Evolutionary conservation across 2,329 filamentous ascomycete species (phyloP), one percentile per base, ranked within the genome.

Genomic region (Cercospora citrullina): DNA sequence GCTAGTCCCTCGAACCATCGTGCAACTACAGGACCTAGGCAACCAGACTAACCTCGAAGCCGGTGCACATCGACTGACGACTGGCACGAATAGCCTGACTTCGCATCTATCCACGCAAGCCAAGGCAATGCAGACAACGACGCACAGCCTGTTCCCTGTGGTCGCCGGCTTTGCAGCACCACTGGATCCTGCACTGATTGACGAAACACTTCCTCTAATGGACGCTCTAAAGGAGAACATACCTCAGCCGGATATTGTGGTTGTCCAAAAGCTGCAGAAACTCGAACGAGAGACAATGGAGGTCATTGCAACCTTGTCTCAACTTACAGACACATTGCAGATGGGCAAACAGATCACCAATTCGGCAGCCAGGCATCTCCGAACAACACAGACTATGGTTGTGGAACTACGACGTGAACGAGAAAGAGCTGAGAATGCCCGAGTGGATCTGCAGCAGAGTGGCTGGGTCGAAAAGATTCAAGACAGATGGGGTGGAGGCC

Each of bases 261-360:
- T 87, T 12, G 86, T 91, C 69, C 87, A 91, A 69, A 84, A 87
- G 14, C 81, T 94, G 14, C 81, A 91, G 12, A 89, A 90, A 1
- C 83, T 94, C 64, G 85, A 92, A 33, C 76, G 87, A 23, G 86
- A 87, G 16, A 87, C 92, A 16, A 85, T 86, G 16, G 89, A 91
- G 83, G 89, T 92, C 4, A 85, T 94, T 8, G 87, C 92, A 75
- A 92, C 92, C 6, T 86, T 99, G 58, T 93, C 92, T 73, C 91
- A 93, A 72, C 84, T 99, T 4, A 93, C 92, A 6, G 95, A 99
- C 78, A 94, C 92, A 3, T 84, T 99, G 36, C 94, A 98, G 80
- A 97, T 98, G 90, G 93, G 91, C 33, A 89, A 93, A 12, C 94
- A 98, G 80, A 91, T 92, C 1, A 95, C 92, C 0, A 91, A 89